Evolutionary conservation across 2,329 filamentous ascomycete species (phyloP), one percentile per base, ranked within the genome.

Genomic region (Penicillium occitanis): DNA sequence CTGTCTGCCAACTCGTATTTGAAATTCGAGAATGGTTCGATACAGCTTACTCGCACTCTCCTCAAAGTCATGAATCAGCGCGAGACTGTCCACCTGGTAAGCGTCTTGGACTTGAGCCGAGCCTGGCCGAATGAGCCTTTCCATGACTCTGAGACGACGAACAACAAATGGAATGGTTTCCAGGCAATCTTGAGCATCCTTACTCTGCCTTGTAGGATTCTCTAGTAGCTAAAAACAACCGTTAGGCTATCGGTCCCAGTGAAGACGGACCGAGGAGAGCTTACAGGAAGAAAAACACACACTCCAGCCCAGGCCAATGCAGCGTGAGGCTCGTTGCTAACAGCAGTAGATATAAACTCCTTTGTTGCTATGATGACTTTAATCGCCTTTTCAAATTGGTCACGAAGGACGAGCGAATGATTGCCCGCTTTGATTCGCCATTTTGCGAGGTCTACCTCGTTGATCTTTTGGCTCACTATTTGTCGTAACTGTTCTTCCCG

Each of bases 401-500:
- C 55, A 28, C 55, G 55, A 59, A 59, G 55, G 19, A 42, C 13
- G 22, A 44, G 8, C 1, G 35, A 59, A 10, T 42, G 55, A 44
- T 28, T 59, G 2, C 55, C 22, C 28, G 35, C 22, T 42, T 59
- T 59, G 55, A 28, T 59, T 10, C 44, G 33, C 55, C 55, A 59
- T 59, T 59, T 59, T 42, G 55, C 22, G 13, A 59, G 55, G 13
- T 59, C 55, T 7, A 59, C 10, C 30, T 59, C 55, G 3, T 59
- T 6, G 3, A 59, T 25, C 22, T 42, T 42, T 13, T 25, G 33
- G 22, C 28, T 59, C 55, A 42, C 55, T 28, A 59, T 28, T 19
- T 59, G 55, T 59, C 55, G 19, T 59, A 59, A 59, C 35, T 59
- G 55, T 59, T 59, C 55, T 13, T 59, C 55, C 2, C 55, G 55